These are phyloP conservation scores for Pseudisothecium myosuroides DNA, from an alignment of 225 moss, liverwort and hornwort species.

Conservation along the genomic window DNA sequence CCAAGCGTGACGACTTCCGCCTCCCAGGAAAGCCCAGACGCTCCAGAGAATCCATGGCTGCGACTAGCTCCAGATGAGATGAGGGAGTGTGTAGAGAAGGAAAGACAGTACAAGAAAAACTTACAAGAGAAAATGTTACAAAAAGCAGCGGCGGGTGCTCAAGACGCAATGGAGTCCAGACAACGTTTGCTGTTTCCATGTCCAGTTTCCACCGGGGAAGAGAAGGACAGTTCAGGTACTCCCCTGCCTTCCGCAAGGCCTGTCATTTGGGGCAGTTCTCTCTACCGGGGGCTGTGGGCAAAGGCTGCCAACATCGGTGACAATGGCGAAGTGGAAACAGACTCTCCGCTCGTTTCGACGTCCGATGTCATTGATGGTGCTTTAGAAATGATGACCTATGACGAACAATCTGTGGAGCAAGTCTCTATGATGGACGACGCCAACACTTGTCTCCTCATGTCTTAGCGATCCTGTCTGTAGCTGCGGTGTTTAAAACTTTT, in stretches of 20 bases:
- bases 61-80: constrained; percentile 1
- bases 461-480: neutral
- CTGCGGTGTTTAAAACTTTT: neutral
- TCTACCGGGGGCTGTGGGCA: constrained; percentile 47
- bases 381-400: neutral
- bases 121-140: constrained; percentile 30
- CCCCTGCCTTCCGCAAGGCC: constrained; percentile 17
- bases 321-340: neutral
- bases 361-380: neutral
- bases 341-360: neutral
- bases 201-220: neutral
- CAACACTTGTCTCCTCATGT: neutral
- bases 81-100: constrained; percentile 18
- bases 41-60: neutral
- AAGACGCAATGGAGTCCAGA: constrained; percentile 7
- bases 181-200: neutral
- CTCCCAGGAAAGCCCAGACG: neutral
- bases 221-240: neutral
- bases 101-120: constrained; percentile 22
- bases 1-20: neutral
- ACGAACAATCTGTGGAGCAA: neutral
- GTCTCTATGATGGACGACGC: constrained; percentile 8
- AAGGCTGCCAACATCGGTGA: constrained; percentile 29
- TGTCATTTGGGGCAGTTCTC: constrained; percentile 44
- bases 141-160: constrained; percentile 21